These are phyloP conservation scores for Cladosporium velox DNA, from an alignment of 2,329 filamentous ascomycete genomes.

Conservation along the genomic window DNA sequence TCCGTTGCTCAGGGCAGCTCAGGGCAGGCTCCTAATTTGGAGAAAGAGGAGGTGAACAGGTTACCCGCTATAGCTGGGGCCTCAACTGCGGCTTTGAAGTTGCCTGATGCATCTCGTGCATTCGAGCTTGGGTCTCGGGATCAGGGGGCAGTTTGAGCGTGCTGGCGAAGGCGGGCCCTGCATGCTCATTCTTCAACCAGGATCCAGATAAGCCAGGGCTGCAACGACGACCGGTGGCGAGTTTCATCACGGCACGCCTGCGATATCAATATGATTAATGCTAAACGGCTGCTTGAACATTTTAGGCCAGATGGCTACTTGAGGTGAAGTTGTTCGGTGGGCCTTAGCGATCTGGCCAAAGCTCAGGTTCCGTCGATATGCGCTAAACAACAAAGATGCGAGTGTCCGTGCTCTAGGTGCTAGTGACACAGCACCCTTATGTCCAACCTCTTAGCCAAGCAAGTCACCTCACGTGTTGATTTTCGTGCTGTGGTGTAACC, in stretches of 20 bases:
- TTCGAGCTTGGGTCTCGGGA: not conserved
- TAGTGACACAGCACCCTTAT: not conserved
- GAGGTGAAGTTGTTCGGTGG: conserved; percentile 1
- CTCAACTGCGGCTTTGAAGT: not conserved
- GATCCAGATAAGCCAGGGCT: not conserved
- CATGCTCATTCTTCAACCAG: not conserved
- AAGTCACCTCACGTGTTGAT: not conserved
- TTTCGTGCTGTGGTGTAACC: not conserved
- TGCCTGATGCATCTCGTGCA: not conserved
- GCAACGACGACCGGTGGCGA: not conserved
- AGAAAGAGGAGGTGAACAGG: not conserved
- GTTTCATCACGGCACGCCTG: not conserved
- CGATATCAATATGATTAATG: not conserved
- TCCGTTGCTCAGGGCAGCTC: not conserved
- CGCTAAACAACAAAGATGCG: not conserved
- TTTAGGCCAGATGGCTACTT: not conserved
- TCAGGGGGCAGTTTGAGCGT: not conserved
- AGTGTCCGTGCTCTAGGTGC: not conserved
- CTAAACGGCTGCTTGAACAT: conserved; percentile 15
- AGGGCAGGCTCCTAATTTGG: not conserved
- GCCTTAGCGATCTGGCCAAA: conserved; percentile 9
- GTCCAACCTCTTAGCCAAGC: not conserved
- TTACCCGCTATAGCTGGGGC: not conserved
- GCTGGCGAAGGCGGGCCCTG: not conserved
- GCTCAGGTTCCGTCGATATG: not conserved